Base-by-base conservation (phyloP, 345 rosid species). In the Mallotus nudiflorus region DNA sequence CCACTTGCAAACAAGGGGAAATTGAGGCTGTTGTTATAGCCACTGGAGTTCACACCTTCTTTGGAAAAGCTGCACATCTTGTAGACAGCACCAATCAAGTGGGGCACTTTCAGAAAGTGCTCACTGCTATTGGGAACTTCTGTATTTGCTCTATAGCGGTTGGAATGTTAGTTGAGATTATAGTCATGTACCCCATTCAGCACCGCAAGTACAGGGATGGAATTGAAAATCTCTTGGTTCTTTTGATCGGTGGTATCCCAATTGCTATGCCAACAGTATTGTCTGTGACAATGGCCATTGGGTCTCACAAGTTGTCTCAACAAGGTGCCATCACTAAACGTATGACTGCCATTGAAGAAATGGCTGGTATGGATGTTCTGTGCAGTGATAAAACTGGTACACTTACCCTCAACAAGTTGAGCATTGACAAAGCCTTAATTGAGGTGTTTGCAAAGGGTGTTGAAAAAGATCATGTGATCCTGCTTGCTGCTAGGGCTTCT, bases 1-100 rank as follows among this genome's bases (percentile, higher is more conserved):
- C 84, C 24, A 81, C 84, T n/a, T 76, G 77, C 29, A 81, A 81
- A 67, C 84, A 81, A 68, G 84, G 84, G 22, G 84, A 81, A 63
- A 52, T 81, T 27, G 84, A 81, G 73, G 84, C 78, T 37, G 70
- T 81, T 10, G 81, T 81, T 57, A 81, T 81, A 27, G 84, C 84
- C 29, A 81, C 84, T 14, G 84, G 81, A 5, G 81, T 81, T 15
- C 84, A 81, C 68, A 81, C 84, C 63, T 81, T 81, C 72, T 81
- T 81, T 9, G 84, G 84, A 29, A 81, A 81, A 70, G 84, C 84
- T 24, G 84, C 84, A 37, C 81, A 81, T 67, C 81, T 81, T 10
- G 84, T 81, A 24, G 84, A 81, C 37, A 81, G 81, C 81, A 81
- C 81, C 75, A 77, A 81, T 60, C 71, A 81, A 37, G 77, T 70